A percentile compares a stretch with the other conserved stretches of the same genome.
Evolutionary conservation across 768 basidiomycete species (phyloP).

Genomic region (button mushroom (Agaricus bisporus)): DNA sequence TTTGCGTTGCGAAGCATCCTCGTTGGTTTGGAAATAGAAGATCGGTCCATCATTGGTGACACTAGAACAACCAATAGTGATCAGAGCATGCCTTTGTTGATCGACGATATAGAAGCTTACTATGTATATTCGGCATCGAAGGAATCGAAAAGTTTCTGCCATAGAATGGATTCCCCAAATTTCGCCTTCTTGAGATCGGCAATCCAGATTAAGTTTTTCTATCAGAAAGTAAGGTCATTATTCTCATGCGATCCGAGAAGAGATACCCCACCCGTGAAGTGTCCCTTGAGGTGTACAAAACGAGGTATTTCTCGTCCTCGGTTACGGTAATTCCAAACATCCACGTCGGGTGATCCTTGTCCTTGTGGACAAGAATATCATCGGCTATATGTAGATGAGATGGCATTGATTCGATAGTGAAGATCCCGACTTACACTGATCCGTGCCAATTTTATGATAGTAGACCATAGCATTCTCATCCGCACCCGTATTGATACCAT

Average conservation of each 20-base stretch:
- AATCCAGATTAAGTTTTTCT: constrained; percentile 77
- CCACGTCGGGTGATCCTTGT: constrained; percentile 58
- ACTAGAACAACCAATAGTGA: constrained; percentile 27
- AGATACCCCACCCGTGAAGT: constrained; percentile 48
- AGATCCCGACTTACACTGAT: constrained; percentile 44
- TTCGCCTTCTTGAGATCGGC: constrained; percentile 54
- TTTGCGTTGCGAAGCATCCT: constrained; percentile 60
- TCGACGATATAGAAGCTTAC: constrained; percentile 34
- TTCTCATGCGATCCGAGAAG: constrained; percentile 4
- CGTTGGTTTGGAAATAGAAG: constrained; percentile 62
- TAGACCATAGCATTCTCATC: constrained; percentile 70
- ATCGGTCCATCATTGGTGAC: constrained; percentile 57
- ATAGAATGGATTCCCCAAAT: constrained; percentile 60
- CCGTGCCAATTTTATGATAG: constrained; percentile 69
- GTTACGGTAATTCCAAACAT: constrained; percentile 54
- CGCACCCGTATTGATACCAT: constrained; percentile 47
- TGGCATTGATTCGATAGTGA: constrained; percentile 18
- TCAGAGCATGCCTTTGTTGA: neutral
- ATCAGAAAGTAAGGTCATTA: neutral
- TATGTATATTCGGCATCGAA: constrained; percentile 61
- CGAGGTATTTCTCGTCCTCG: constrained; percentile 62
- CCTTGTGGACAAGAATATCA: constrained; percentile 62
- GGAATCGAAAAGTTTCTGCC: constrained; percentile 66
- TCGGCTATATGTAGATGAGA: constrained; percentile 31
- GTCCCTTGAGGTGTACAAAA: constrained; percentile 50